A percentile compares a stretch with the other conserved stretches of the same genome.
These are phyloP conservation scores for Venturia nashicola DNA, from an alignment of 2,329 filamentous ascomycete species.

Conservation along the genomic window DNA sequence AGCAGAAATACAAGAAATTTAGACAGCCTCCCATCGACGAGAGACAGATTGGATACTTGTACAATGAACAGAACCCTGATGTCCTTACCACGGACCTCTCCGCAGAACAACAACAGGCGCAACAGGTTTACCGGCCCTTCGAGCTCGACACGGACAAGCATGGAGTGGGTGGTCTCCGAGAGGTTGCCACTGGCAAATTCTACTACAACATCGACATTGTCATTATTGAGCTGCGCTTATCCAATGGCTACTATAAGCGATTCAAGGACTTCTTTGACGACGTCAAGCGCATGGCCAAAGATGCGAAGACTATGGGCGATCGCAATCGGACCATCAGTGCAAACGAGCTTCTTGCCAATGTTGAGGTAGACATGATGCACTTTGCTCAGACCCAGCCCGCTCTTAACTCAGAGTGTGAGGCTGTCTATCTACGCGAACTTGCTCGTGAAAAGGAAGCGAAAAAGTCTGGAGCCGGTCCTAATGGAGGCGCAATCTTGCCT, in stretches of 20 bases:
- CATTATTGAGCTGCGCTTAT: conserved; percentile 89
- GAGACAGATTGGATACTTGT: conserved; percentile 64
- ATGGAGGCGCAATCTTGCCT: conserved; percentile 16
- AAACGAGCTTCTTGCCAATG: conserved; percentile 83
- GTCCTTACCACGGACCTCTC: conserved; percentile 48
- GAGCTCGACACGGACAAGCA: conserved; percentile 70
- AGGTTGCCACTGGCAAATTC: conserved; percentile 67
- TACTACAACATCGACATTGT: conserved; percentile 92
- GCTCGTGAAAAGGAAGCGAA: conserved; percentile 48
- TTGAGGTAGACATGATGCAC: conserved; percentile 79
- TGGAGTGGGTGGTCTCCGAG: conserved; percentile 62
- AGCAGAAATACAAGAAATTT: conserved; percentile 80
- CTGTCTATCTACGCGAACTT: conserved; percentile 57
- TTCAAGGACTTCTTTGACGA: conserved; percentile 83
- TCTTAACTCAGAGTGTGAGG: conserved; percentile 63
- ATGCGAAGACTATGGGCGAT: conserved; percentile 73
- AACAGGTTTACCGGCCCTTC: conserved; percentile 55
- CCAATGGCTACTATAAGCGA: conserved; percentile 90
- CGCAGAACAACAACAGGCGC: conserved; percentile 39
- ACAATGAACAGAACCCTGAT: conserved; percentile 68
- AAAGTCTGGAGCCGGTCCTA: conserved; percentile 26
- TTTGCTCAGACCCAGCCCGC: conserved; percentile 55
- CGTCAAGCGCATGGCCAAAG: conserved; percentile 71
- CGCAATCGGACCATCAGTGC: conserved; percentile 72
- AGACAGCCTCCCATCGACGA: conserved; percentile 67